Conservation (phyloP, 2,329 filamentous ascomycete genomes). For the Coniella lustricola region DNA sequence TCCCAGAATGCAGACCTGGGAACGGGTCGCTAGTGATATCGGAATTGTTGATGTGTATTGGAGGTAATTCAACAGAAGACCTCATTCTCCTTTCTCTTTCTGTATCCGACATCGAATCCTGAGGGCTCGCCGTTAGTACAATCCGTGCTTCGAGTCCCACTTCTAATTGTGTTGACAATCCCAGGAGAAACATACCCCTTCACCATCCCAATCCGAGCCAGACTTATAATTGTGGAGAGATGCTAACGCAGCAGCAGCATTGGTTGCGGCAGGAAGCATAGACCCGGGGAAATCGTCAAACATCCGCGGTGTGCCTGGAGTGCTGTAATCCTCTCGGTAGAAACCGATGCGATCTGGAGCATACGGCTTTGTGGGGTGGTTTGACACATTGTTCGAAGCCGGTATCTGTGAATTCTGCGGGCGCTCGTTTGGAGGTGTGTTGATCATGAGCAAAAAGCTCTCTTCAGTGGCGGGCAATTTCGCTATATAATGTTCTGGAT, state of each 20-base stretch:
- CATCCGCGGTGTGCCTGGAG: slow-evolving; percentile 60
- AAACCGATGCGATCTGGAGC: slow-evolving; percentile 59
- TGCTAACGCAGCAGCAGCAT: slow-evolving; percentile 78
- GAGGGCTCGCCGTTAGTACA: slow-evolving; percentile 10
- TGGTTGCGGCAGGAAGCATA: slow-evolving; percentile 60
- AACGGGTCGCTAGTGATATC: slow-evolving; percentile 70
- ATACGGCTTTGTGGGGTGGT: slow-evolving; percentile 37
- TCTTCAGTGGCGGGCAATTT: slow-evolving; percentile 98
- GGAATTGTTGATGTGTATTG: slow-evolving; percentile 50
- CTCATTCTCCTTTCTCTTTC: slow-evolving; percentile 58
- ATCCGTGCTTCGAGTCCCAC: not conserved
- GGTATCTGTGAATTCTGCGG: slow-evolving; percentile 27
- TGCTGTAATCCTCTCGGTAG: slow-evolving; percentile 59
- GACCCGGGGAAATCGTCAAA: slow-evolving; percentile 62
- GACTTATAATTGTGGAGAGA: slow-evolving; percentile 69
- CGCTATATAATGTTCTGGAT: slow-evolving; percentile 94
- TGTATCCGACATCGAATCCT: slow-evolving; percentile 68
- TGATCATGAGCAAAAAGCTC: slow-evolving; percentile 96
- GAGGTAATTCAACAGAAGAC: slow-evolving; percentile 66
- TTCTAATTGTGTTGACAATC: slow-evolving; percentile 1
- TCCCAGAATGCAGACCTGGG: slow-evolving; percentile 51
- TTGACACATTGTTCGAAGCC: slow-evolving; percentile 16
- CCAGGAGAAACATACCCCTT: slow-evolving; percentile 52
- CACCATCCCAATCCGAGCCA: slow-evolving; percentile 70
- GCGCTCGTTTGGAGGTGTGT: slow-evolving; percentile 60